Conservation (phyloP, 2,329 filamentous ascomycete species). For the Gaeumannomyces sp. region DNA sequence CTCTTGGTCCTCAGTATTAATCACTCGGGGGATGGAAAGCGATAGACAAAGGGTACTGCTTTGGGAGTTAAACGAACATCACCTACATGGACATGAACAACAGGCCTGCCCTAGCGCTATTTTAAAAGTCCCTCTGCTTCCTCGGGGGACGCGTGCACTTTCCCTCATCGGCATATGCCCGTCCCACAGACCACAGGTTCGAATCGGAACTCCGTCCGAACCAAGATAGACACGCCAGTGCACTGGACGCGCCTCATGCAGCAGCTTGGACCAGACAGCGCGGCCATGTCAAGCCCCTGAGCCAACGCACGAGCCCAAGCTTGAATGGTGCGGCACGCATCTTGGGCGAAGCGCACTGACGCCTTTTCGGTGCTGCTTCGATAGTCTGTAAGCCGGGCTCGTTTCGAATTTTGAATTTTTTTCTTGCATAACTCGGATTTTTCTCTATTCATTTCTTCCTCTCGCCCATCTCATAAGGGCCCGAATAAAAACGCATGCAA, state of each 20-base stretch:
- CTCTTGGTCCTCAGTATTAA: background rate
- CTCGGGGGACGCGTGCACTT: too few species aligned
- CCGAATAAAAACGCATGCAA: background rate
- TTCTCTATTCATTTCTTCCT: background rate
- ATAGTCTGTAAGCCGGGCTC: background rate
- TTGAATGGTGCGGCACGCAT: background rate
- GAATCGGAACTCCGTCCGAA: background rate
- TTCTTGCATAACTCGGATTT: background rate
- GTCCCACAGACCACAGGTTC: background rate
- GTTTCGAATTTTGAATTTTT: background rate
- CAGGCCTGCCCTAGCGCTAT: too few species aligned
- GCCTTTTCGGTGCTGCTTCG: background rate
- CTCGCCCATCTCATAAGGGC: background rate
- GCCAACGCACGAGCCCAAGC: background rate
- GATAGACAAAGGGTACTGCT: too few species aligned
- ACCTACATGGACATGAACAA: too few species aligned
- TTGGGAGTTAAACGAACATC: too few species aligned
- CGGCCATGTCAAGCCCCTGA: too few species aligned
- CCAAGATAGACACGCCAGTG: background rate
- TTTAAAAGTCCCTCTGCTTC: too few species aligned
- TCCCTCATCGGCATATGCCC: background rate
- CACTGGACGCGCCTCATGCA: background rate
- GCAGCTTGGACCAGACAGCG: too few species aligned
- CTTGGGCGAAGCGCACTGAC: background rate
- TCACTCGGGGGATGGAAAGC: too few species aligned